Base-by-base conservation (phyloP, 208 protist genomes). In the Trypanosoma avium region DNA sequence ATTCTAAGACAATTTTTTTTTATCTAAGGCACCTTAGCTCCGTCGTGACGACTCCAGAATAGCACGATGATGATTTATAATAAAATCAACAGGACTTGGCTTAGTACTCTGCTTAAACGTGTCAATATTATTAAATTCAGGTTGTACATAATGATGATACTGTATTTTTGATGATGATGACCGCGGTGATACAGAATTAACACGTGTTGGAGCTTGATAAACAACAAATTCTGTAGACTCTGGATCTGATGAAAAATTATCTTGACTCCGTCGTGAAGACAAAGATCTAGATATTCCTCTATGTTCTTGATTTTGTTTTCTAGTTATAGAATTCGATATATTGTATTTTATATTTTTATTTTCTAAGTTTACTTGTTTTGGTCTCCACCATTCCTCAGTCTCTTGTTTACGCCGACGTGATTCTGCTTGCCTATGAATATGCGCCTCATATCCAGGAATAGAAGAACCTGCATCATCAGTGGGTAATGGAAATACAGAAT, bases 361-460 rank as follows among this genome's bases (percentile, higher is more conserved):
- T n/a, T n/a, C n/a, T n/a, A n/a, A n/a, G n/a, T n/a, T n/a, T n/a
- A n/a, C n/a, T n/a, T n/a, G n/a, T 45, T 57, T 71, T 46, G 67
- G 67, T 8, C 59, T 48, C 85, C 81, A 88, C 85, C 81, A 88
- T 61, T 75, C 59, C 59, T 79, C 52, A 32, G 64, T 79, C 69
- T 84, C 84, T 33, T 69, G 72, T 13, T 75, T 71, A 36, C 74
- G 78, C 32, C 77, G 70, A 29, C 84, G 73, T 10, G 87, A 84
- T 58, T 73, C 70, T 26, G 72, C 72, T 52, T 89, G 86, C 3
- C 86, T 81, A 29, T 72, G 57, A 32, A 93, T 47, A 63, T 82
- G 86, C 2, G 65, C 61, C 54, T 81, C 77, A 26, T 79, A 77
- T 7, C 82, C 86, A 13, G 70, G 59, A 46, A 74, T 70, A 5